Evolutionary conservation across 768 basidiomycete genomes (phyloP).

Genomic region (Lactifluus echinatus): DNA sequence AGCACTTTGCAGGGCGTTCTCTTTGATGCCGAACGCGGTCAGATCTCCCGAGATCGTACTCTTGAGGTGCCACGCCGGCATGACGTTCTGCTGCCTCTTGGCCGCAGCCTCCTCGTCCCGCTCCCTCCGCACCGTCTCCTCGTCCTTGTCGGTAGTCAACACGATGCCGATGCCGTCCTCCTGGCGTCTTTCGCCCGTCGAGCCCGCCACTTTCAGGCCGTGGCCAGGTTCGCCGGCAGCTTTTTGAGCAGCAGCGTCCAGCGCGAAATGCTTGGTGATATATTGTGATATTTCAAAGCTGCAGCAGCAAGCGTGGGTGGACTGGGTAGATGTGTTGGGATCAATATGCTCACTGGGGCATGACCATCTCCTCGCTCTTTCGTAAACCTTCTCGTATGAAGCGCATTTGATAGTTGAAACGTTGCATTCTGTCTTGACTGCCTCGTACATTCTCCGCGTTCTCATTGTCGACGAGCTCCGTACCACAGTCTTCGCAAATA

Average conservation of each 20-base stretch:
- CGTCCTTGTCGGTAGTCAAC: constrained; percentile 84
- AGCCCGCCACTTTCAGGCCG: constrained; percentile 67
- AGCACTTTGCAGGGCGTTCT: constrained; percentile 41
- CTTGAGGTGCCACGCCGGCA: constrained; percentile 93
- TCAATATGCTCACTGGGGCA: constrained; percentile 69
- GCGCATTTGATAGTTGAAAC: constrained; percentile 87
- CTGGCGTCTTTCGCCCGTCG: constrained; percentile 45
- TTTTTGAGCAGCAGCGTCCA: constrained; percentile 54
- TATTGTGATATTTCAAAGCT: constrained; percentile 80
- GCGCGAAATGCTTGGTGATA: constrained; percentile 60
- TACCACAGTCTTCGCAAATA: constrained; percentile 80
- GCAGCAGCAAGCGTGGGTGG: not conserved
- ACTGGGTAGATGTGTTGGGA: no score
- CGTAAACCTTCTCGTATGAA: constrained; percentile 82
- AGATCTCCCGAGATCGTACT: constrained; percentile 92
- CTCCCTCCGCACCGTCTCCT: constrained; percentile 61
- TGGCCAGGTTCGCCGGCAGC: constrained; percentile 38
- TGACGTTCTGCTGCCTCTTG: constrained; percentile 81
- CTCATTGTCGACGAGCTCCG: constrained; percentile 87
- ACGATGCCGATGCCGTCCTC: constrained; percentile 82
- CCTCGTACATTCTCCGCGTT: constrained; percentile 77
- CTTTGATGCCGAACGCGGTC: constrained; percentile 77
- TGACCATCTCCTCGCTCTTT: constrained; percentile 78
- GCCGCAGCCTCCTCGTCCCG: constrained; percentile 75
- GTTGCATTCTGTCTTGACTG: constrained; percentile 91